Evolutionary conservation across 371 early-diverging fungal species (phyloP), one percentile per base, ranked within the genome.

Genomic region (Conidiobolus coronatus): DNA sequence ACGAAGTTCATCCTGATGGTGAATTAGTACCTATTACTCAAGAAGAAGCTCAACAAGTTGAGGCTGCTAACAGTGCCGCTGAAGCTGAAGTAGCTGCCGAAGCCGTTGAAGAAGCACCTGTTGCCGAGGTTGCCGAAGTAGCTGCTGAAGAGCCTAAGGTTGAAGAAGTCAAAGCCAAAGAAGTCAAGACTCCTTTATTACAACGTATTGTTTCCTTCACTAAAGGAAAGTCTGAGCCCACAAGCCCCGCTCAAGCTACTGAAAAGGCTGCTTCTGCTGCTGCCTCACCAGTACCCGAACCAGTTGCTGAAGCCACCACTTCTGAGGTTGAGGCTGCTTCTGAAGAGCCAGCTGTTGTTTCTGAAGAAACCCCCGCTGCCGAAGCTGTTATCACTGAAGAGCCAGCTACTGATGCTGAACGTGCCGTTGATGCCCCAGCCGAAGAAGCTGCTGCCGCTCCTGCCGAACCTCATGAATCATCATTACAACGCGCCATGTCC

Each of bases 71-170:
- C 6, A 18, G 12, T 14, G 29, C 34, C 14, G 34, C 21, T n/a
- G 43, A n/a, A 1, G 29, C 43, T 29, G 24, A 23, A 20, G 18
- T 14, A 15, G 46, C 15, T 14, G 20, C 7, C 15, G 18, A 35
- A 8, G 36, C 35, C 8, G 46, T n/a, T 3, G 49, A 37, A 17
- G 4, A 24, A 2, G 40, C 21, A 13, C 20, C 48, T n/a, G 45
- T 34, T 13, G 33, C 18, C 20, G 51, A 51, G 15, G 35, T 9
- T 6, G n/a, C 37, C 18, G 21, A 45, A 40, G 23, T 14, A 7
- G 29, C 38, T 40, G 29, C 33, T 42, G 43, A 42, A 29, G 35
- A 43, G 34, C 24, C n/a, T 1, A 45, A 51, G 40, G 48, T 39
- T 29, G 43, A 41, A 1, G 50, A 38, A 17, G 42, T 22, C 14